Conservation (phyloP, 805 yeast species). For the Cyberlindnera saturnus region DNA sequence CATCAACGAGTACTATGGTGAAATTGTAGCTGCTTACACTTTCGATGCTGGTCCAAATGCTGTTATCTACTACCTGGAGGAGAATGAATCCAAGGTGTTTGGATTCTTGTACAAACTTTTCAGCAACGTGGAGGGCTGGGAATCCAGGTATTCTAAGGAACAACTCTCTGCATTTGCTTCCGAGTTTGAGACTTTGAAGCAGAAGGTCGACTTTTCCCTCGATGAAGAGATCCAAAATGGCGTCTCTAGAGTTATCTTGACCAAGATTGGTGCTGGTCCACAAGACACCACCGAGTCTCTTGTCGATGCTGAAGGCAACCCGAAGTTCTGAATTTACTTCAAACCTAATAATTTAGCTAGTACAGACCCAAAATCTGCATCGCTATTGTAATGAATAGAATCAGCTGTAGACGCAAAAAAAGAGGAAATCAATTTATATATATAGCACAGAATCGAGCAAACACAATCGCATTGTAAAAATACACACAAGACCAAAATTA, state of each 20-base stretch:
- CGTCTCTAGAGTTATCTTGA: slow-evolving; percentile 77
- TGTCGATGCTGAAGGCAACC: slow-evolving; percentile 58
- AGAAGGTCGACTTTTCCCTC: slow-evolving; percentile 32
- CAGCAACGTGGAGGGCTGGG: slow-evolving; percentile 65
- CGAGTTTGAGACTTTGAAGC: slow-evolving; percentile 25
- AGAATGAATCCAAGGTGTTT: slow-evolving; percentile 68
- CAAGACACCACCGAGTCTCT: slow-evolving; percentile 49
- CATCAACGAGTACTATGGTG: slow-evolving; percentile 53
- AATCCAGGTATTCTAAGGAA: slow-evolving; percentile 30
- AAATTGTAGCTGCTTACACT: slow-evolving; percentile 87
- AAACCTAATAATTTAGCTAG: neutral
- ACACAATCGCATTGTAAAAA: neutral
- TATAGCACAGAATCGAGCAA: slow-evolving; percentile 1
- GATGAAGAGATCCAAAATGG: slow-evolving; percentile 56
- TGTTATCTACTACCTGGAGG: slow-evolving; percentile 79
- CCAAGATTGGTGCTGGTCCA: slow-evolving; percentile 88
- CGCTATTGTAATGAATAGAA: neutral
- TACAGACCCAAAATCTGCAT: neutral
- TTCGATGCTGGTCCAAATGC: slow-evolving; percentile 99
- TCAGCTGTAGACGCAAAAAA: neutral
- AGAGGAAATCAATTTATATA: neutral
- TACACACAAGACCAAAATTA: neutral
- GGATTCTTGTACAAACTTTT: slow-evolving; percentile 62
- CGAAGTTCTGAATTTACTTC: slow-evolving; percentile 23
- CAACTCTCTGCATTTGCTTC: slow-evolving; percentile 19